Conservation (phyloP, 2,329 filamentous ascomycete genomes). For the Penicillium verrucosum region DNA sequence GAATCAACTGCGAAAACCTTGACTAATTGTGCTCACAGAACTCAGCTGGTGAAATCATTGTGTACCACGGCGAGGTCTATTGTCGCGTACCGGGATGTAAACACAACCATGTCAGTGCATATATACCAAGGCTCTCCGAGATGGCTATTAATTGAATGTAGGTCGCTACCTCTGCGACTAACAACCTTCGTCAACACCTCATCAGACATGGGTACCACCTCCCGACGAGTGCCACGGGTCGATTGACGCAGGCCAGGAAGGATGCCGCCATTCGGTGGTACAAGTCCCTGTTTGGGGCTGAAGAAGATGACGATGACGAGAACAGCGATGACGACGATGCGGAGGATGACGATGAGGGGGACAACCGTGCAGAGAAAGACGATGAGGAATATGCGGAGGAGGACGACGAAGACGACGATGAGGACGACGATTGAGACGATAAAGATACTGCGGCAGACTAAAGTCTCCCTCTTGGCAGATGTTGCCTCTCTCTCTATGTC, state of each 20-base stretch:
- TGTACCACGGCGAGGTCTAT: background rate
- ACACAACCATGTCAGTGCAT: background rate
- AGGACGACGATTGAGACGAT: background rate
- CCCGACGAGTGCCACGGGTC: background rate
- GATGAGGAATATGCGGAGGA: background rate
- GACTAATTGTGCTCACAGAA: background rate
- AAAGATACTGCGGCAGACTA: background rate
- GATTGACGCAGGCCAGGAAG: too few species aligned
- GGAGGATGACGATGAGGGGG: background rate
- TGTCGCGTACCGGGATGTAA: background rate
- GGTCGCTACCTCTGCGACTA: background rate
- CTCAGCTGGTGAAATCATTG: background rate
- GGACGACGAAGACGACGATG: background rate
- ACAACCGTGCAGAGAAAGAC: fast-evolving
- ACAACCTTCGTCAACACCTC: background rate
- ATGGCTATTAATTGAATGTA: background rate
- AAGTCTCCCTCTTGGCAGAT: background rate
- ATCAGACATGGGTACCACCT: background rate
- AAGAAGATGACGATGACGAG: background rate
- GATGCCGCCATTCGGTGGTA: background rate
- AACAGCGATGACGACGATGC: background rate
- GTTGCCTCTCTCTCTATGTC: background rate
- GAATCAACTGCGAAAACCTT: background rate
- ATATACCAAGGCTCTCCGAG: background rate
- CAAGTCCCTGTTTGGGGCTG: background rate